Conservation (phyloP, 805 yeast species). For the Cyberlindnera suaveolens region DNA sequence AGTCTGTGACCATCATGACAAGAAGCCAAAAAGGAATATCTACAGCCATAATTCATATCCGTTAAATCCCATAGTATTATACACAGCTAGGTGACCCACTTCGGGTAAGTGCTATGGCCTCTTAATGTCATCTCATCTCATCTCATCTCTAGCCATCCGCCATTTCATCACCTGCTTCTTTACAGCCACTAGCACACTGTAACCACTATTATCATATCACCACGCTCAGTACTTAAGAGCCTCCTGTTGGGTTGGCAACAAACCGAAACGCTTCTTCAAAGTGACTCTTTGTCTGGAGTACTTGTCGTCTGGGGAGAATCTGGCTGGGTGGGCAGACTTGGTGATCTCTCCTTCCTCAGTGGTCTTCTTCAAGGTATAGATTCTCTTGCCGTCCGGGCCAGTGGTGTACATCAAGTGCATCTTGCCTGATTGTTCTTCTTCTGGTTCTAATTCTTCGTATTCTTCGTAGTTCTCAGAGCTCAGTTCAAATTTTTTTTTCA, state of each 20-base stretch:
- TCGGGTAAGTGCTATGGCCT: no score
- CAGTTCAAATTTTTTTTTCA: background rate
- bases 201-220: conserved; percentile 1
- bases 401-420: conserved; percentile 99
- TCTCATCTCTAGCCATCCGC: no score
- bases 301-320: conserved; percentile 99
- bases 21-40: no score
- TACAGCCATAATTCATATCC: no score
- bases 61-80: no score
- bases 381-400: conserved; percentile 91
- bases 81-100: no score
- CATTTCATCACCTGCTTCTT: no score
- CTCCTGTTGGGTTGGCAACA: conserved; percentile 76
- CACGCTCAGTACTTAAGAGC: conserved; percentile 13
- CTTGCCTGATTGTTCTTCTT: conserved; percentile 13
- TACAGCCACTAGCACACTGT: no score
- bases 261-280: conserved; percentile 85
- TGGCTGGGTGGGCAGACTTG: conserved; percentile 98
- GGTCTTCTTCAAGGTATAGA: conserved; percentile 82
- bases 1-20: no score
- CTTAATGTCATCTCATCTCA: no score
- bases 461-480: background rate
- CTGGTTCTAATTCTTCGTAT: background rate
- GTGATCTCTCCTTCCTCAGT: conserved; percentile 90
- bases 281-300: conserved; percentile 99